A percentile compares a stretch with the other conserved stretches of the same genome.
phyloP scores from a whole-genome alignment of 2,329 filamentous ascomycete genomes.

The Fusarium miscanthi region DNA sequence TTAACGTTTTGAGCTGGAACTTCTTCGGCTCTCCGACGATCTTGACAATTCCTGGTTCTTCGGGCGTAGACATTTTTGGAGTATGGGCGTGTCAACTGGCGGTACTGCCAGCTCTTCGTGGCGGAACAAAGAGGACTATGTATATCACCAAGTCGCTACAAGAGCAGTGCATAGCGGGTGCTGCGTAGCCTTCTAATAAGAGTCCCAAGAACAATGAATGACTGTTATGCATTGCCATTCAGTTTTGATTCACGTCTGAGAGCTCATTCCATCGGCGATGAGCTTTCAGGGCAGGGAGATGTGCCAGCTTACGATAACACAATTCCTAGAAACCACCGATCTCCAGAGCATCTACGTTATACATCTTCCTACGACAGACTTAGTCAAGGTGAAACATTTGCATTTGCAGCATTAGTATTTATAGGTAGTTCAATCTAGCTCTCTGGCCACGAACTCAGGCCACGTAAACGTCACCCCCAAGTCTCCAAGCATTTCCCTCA shows the following conservation, averaged over 20 bases:
- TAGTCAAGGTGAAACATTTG: neutral
- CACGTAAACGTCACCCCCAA: neutral
- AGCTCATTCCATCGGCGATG: neutral
- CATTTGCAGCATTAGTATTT: neutral
- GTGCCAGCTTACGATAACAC: too few species aligned
- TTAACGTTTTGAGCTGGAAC: neutral
- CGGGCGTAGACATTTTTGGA: neutral
- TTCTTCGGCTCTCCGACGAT: neutral
- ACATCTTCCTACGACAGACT: neutral
- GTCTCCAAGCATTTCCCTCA: neutral
- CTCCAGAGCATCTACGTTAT: fast-evolving
- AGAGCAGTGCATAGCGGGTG: fast-evolving
- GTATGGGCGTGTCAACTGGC: fast-evolving
- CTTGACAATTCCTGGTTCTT: neutral
- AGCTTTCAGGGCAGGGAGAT: too few species aligned
- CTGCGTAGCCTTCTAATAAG: fast-evolving
- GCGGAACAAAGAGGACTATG: fast-evolving
- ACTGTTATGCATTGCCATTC: fast-evolving
- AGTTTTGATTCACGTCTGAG: neutral
- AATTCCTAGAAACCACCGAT: too few species aligned
- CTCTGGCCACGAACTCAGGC: neutral
- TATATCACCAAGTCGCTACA: fast-evolving
- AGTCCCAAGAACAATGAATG: fast-evolving
- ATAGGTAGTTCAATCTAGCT: neutral
- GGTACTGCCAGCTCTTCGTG: fast-evolving